Evolutionary conservation across 345 rosid species (phyloP), one percentile per base, ranked within the genome.

Genomic region (Camelina neglecta): DNA sequence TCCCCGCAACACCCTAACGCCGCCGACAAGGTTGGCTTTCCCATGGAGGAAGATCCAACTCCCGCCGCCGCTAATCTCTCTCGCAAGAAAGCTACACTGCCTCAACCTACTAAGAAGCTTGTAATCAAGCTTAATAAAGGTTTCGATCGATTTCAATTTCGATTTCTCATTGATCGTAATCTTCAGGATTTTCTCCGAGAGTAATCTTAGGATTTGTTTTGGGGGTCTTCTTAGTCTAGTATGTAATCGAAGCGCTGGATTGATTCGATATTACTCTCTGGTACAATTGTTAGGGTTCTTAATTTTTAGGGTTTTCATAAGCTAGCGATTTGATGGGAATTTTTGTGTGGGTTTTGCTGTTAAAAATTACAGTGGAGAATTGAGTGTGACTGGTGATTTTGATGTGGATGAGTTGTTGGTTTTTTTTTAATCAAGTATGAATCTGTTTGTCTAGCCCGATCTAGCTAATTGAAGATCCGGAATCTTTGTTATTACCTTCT

Each of bases 111-210:
- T n/a, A 92, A 90, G 85, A 92, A 88, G 73, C 72, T 95, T 45
- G 96, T 93, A 29, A 95, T 95, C 79, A 95, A 90, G 87, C 87
- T 92, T 60, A 47, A 82, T 45, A 95, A 88, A 91, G 98, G 98
- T 93, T 47, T 69, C 11, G 10, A 75, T 31, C 16, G 21, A 38
- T 60, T 65, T 26, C 57, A 23, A 18, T 49, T 49, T 26, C 56
- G 54, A 16, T 49, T 49, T 49, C 4, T 35, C 70, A 15, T 18
- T 21, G 15, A 60, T 65, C 60, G 13, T 49, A 33, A 29, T 58
- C 58, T 10, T 35, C 5, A 23, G 35, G 2, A 50, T 8, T 12
- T 57, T 29, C 1, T 29, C 41, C 41, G 11, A 38, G 11, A 38
- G 23, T 39, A 33, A 39, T 58, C 58, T 9, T 35, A 23, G 35